Evolutionary conservation across 768 basidiomycete species (phyloP), one percentile per base, ranked within the genome.

Genomic region (Dentipellis sp.): DNA sequence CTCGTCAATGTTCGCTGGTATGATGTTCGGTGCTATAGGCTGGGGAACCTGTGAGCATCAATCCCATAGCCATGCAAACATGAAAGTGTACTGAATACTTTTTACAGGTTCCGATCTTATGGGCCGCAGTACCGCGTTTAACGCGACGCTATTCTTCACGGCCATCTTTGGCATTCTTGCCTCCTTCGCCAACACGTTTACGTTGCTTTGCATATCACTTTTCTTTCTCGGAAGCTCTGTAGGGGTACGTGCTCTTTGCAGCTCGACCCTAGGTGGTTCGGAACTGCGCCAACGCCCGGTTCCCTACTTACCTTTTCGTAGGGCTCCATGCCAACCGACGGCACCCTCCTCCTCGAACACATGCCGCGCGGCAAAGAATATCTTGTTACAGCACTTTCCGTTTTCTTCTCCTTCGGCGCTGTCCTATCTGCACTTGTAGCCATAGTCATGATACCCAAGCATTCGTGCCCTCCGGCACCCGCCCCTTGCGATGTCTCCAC

Each of bases 321-420:
- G 91, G 87, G 94, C 40, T 86, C 91, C 45, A 95, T 97, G 92
- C 94, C 94, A 1, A 98, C 94, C 0, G 95, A 97, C 62, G 94
- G 94, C 6, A 97, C 93, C 0, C 81, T 95, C 3, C 78, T 93
- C 21, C 76, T 93, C 9, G 95, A 99, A 64, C 93, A 97, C 63
- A 84, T 97, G 75, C 95, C 95, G 2, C 83, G 86, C 60, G 81
- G 81, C n/a, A 92, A 94, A 60, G 84, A 93, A 64, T 93, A 95
- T 67, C 80, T 98, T 34, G 85, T 97, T 53, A 95, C 92, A 0
- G 88, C 86, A 0, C 79, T 97, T 21, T 93, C 92, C 4, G 81
- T 94, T n/a, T 98, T 97, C 75, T 97, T 97, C 75, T 94, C 92
- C 6, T 71, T 97, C 39, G 95, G 95, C 48, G 85, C 94, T 0